Percentiles rank a stretch among this genome's conserved stretches.
Evolutionary conservation across 108 stramenopile genomes (phyloP).

Genomic region (Skeletonema potamos): DNA sequence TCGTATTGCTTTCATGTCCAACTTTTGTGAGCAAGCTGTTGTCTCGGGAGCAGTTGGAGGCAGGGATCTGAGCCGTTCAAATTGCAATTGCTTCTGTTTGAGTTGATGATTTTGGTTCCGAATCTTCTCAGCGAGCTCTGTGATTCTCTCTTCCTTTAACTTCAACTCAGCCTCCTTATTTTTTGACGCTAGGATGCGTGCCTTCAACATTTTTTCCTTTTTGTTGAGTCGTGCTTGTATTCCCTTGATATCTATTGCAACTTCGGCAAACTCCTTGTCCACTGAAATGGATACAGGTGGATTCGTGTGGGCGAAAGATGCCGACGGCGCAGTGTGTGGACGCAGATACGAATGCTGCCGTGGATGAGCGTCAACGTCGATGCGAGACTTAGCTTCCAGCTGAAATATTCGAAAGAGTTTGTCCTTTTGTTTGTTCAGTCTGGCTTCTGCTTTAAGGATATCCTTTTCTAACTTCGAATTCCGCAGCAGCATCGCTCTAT

Average conservation of each 20-base stretch:
- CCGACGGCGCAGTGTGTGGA: constrained; percentile 10
- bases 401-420: constrained; percentile 19
- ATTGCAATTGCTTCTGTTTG: constrained; percentile 27
- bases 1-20: constrained; percentile 1
- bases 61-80: constrained; percentile 8
- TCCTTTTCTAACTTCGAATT: constrained; percentile 22
- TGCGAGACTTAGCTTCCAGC: constrained; percentile 3
- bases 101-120: constrained; percentile 15
- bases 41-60: neutral
- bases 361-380: neutral
- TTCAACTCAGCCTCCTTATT: constrained; percentile 13
- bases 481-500: constrained; percentile 9
- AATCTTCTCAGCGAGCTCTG: constrained; percentile 23
- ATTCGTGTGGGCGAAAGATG: neutral
- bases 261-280: constrained; percentile 15
- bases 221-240: constrained; percentile 10
- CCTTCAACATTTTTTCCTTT: constrained; percentile 6
- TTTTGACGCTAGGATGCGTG: constrained; percentile 6
- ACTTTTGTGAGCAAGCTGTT: constrained; percentile 4
- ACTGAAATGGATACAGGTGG: neutral
- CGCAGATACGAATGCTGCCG: neutral
- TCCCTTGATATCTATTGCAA: constrained; percentile 10
- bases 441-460: constrained; percentile 16
- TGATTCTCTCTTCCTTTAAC: constrained; percentile 18
- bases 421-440: constrained; percentile 17